These are phyloP conservation scores for Nigrospora osmanthi DNA, from an alignment of 2,329 filamentous ascomycete genomes.

Conservation along the genomic window DNA sequence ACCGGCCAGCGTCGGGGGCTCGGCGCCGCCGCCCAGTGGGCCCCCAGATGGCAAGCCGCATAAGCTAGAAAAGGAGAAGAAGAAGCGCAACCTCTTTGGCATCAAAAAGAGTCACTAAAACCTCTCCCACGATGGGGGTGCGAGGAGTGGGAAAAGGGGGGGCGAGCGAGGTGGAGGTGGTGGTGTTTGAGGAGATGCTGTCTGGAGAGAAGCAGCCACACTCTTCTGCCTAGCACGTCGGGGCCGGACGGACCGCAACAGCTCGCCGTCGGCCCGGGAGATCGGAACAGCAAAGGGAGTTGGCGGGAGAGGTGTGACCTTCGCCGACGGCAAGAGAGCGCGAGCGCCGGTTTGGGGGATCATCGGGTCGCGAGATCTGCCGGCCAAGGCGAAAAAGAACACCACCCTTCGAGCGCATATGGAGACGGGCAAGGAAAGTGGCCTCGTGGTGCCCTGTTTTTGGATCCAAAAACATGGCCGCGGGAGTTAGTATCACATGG, in stretches of 20 bases:
- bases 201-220: neutral
- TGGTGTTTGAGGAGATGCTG: neutral
- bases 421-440: too few species aligned
- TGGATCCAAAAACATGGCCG: too few species aligned
- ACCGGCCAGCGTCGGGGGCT: conserved; percentile 14
- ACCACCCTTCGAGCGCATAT: too few species aligned
- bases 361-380: too few species aligned
- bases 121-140: too few species aligned
- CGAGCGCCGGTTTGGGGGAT: too few species aligned
- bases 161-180: too few species aligned
- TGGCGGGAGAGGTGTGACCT: neutral
- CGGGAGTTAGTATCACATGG: too few species aligned
- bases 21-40: conserved; percentile 7
- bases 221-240: neutral
- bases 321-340: too few species aligned
- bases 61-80: conserved; percentile 51
- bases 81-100: conserved; percentile 50
- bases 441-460: too few species aligned
- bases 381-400: too few species aligned
- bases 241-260: neutral
- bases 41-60: conserved; percentile 27
- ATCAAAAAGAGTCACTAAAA: conserved; percentile 40
- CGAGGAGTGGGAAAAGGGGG: neutral
- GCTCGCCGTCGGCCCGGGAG: neutral
- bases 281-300: neutral